Conservation (phyloP, 176 grass and related monocot species). For the Triticum turgidum region DNA sequence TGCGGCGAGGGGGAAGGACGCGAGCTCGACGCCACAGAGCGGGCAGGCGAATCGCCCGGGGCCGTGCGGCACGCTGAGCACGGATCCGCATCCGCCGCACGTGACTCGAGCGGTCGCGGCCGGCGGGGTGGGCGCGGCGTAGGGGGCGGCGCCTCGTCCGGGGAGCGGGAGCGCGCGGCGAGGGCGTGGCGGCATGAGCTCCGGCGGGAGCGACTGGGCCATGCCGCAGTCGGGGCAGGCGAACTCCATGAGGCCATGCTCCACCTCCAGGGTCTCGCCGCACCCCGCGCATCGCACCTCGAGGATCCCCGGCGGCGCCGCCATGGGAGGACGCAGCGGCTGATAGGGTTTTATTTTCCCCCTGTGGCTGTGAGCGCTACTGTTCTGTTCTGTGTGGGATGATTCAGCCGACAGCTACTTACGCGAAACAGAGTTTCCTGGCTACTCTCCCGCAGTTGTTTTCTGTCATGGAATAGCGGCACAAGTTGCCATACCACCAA, state of each 20-base stretch:
- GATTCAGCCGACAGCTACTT: not conserved
- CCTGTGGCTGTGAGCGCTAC: not conserved
- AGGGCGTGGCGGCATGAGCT: constrained; percentile 52
- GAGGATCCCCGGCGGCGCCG: constrained; percentile 30
- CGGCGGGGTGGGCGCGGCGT: not conserved
- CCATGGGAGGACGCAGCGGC: not conserved
- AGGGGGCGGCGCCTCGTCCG: not conserved
- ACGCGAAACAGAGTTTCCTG: not conserved
- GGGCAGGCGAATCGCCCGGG: constrained; percentile 38
- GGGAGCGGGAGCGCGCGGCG: constrained; percentile 50
- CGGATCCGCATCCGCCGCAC: constrained; percentile 32
- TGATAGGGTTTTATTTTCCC: not conserved
- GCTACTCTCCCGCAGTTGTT: not conserved
- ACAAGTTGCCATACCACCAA: too few species aligned
- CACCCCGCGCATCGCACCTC: constrained; percentile 64
- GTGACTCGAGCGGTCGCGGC: constrained; percentile 23
- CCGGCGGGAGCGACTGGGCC: constrained; percentile 59
- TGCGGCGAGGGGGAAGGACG: not conserved
- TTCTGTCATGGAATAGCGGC: too few species aligned
- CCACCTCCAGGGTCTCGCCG: constrained; percentile 65
- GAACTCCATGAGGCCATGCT: constrained; percentile 55
- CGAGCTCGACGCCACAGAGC: constrained; percentile 41
- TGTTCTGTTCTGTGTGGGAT: not conserved
- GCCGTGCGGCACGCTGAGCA: constrained; percentile 48
- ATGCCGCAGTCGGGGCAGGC: constrained; percentile 57